These are phyloP conservation scores for Sclerotinia glacialis DNA, from an alignment of 2,329 filamentous ascomycete species.

Conservation along the genomic window DNA sequence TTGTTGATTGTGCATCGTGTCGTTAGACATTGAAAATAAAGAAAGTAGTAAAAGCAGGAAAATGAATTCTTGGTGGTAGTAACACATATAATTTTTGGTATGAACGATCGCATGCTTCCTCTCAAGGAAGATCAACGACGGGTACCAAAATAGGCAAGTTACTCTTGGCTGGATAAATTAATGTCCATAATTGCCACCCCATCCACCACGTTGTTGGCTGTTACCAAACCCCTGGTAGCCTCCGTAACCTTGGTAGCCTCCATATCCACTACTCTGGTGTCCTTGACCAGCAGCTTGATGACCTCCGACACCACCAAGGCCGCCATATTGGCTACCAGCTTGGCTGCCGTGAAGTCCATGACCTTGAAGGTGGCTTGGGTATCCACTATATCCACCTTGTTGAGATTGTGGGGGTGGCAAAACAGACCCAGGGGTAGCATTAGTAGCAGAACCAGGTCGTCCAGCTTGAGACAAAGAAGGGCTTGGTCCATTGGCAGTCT, in stretches of 20 bases:
- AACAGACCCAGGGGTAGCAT: slow-evolving; percentile 37
- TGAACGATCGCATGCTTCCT: slow-evolving; percentile 7
- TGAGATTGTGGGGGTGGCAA: slow-evolving; percentile 40
- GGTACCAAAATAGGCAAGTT: slow-evolving; percentile 18
- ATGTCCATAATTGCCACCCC: slow-evolving; percentile 47
- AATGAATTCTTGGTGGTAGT: slow-evolving; percentile 19
- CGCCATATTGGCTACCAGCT: slow-evolving; percentile 39
- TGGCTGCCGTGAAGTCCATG: slow-evolving; percentile 41
- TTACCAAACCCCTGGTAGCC: slow-evolving; percentile 41
- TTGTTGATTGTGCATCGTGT: slow-evolving; percentile 18
- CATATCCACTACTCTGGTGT: slow-evolving; percentile 45
- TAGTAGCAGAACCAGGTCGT: slow-evolving; percentile 42
- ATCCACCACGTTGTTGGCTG: slow-evolving; percentile 47
- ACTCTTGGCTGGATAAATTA: slow-evolving; percentile 14
- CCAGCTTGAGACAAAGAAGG: slow-evolving; percentile 40
- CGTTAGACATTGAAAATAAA: slow-evolving; percentile 20
- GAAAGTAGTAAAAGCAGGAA: slow-evolving; percentile 18
- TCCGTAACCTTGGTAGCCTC: slow-evolving; percentile 46
- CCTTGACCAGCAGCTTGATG: slow-evolving; percentile 46
- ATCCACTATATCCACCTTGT: slow-evolving; percentile 39
- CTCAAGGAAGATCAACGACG: not conserved
- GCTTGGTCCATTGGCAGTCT: slow-evolving; percentile 40
- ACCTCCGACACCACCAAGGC: slow-evolving; percentile 49
- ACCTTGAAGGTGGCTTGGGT: slow-evolving; percentile 39
- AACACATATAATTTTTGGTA: slow-evolving; percentile 19